Evolutionary conservation across 192 early-diverging fungal species (phyloP), one percentile per base, ranked within the genome.

Genomic region (Jimgerdemannia lactiflua): DNA sequence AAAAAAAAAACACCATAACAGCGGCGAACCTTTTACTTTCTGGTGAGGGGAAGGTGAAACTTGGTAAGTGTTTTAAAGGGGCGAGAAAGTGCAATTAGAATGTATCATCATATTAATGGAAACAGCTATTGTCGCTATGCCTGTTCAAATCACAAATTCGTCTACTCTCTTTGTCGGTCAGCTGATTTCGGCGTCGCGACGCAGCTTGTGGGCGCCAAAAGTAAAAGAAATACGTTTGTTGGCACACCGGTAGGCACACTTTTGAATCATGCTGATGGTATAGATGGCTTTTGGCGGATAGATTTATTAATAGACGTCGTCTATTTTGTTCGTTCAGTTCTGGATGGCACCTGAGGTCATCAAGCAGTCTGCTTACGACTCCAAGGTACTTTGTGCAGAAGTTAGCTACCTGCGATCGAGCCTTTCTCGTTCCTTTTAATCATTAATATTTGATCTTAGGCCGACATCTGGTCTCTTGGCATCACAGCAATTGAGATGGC

Each of bases 281-380:
- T 71, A 39, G 6, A 39, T 71, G 29, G 17, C 1, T 29, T 29
- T 29, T 29, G 29, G 29, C 29, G 29, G 29, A 1, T 29, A 1
- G 29, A 29, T 29, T 29, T 29, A 64, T 7, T 68, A 49, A 29
- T 29, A 41, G 3, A n/a, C 69, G 4, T 18, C 44, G 19, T 69
- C 17, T 49, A 70, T 42, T 49, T 65, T 39, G 75, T 42, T 41
- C 59, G 64, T 49, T 29, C 79, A 88, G 80, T 93, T 93, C 83
- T 95, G 93, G 95, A 96, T 96, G 95, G 94, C 95, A 9, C 95
- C 95, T 6, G 95, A 97, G 82, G 94, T 98, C 3, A 99, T 99
- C 78, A 90, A 94, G 77, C 95, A 96, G 81, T 92, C 94, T 3
- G 95, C 94, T 4, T 99, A 98, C 77, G 92, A 96, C 87, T 91